Conservation (phyloP, 441 rosid genomes). For the Adansonia madagascariensis region DNA sequence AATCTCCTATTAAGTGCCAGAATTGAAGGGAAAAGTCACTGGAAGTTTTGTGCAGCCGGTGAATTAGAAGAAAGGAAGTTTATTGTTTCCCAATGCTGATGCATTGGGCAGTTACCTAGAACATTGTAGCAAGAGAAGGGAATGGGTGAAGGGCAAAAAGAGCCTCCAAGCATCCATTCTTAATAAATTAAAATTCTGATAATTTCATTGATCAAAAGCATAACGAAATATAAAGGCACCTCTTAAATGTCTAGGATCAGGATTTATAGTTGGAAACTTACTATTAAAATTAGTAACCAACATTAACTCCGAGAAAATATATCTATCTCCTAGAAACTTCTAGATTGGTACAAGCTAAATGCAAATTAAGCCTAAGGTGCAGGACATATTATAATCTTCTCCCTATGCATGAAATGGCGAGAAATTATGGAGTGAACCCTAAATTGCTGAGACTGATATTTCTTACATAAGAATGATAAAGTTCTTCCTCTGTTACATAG, state of each 20-base stretch:
- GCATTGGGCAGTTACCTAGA: neutral
- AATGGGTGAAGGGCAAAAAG: neutral
- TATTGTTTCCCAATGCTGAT: neutral
- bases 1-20: neutral
- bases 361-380: neutral
- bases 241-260: neutral
- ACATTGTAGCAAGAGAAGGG: neutral
- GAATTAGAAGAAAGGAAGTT: neutral
- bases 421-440: no score
- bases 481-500: no score
- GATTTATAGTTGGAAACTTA: neutral
- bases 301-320: no score
- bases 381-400: no score
- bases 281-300: no score
- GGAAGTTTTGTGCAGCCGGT: constrained; percentile 1
- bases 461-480: no score
- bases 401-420: neutral
- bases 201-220: neutral
- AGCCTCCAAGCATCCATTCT: neutral
- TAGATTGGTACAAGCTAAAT: neutral
- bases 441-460: no score
- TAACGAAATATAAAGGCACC: neutral
- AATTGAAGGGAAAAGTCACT: neutral
- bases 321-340: neutral
- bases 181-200: neutral